Base-by-base conservation (phyloP, 2,329 filamentous ascomycete species). In the Scedosporium dehoogii region DNA sequence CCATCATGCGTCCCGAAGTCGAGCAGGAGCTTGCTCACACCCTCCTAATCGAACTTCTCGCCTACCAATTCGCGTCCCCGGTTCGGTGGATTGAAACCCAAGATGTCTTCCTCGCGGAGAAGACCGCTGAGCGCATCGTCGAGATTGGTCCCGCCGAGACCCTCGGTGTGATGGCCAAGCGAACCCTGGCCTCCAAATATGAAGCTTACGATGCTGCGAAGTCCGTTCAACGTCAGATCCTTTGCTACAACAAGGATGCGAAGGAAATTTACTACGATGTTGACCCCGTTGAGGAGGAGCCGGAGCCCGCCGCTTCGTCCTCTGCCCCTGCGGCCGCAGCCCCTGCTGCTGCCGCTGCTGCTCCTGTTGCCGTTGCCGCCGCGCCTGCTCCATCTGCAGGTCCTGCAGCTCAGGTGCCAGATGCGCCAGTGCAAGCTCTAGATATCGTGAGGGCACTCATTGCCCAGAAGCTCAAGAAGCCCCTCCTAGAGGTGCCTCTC, bases 11-110 rank as follows among this genome's bases (percentile, higher is more conserved):
- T 82, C 94, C 94, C 76, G 94, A 99, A 85, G 84, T 97, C 77
- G 93, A 99, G 87, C 94, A 99, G 80, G 94, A 99, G 83, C 90
- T 99, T 77, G 90, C 94, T 73, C 93, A 99, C 79, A 97, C 93
- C 69, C 86, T 99, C 78, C 90, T 99, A 74, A 91, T 99, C 68
- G 94, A 99, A 87, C 90, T 99, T 67, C 87, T 99, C 69, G 94
- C 94, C 81, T 99, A 97, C 79, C 94, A 99, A 76, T 99, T 99
- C 77, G 94, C 94, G 71, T 97, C 93, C 62, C 94, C 94, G 59
- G 94, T 99, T 70, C 88, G 94, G 87, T 99, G 94, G 94, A 99
- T 99, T 77, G 94, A 99, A 80, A 99, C 94, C 62, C 94, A 99
- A 79, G 94, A 99, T 93, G 94, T 99, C 70, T 94, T 99, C 72